A percentile compares a stretch with the other conserved stretches of the same genome.
These are phyloP conservation scores for Cicer arietinum DNA, from an alignment of 306 rosid genomes.

Conservation along the genomic window DNA sequence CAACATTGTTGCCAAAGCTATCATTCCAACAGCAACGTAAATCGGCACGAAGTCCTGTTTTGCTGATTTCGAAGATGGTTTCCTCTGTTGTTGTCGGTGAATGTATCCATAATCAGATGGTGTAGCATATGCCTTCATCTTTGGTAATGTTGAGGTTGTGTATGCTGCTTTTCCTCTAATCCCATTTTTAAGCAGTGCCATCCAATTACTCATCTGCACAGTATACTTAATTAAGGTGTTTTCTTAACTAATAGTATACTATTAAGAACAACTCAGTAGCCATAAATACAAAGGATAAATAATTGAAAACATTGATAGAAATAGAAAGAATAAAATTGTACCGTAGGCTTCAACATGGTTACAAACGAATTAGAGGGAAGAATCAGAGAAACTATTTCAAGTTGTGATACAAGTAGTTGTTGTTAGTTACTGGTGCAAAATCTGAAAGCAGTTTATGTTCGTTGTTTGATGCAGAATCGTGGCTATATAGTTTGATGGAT, in stretches of 20 bases:
- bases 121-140: conserved; percentile 59
- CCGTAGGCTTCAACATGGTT: conserved; percentile 61
- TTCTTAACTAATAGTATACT: no score
- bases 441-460: not conserved
- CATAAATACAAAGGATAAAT: not conserved
- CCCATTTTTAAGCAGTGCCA: conserved; percentile 45
- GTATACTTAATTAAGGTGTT: no score
- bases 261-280: not conserved
- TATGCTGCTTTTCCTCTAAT: conserved; percentile 41
- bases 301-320: not conserved
- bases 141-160: conserved; percentile 59
- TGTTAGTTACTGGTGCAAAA: not conserved
- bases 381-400: not conserved
- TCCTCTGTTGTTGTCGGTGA: conserved; percentile 34
- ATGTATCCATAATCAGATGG: conserved; percentile 44
- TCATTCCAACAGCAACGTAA: conserved; percentile 76
- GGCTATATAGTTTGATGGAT: conserved; percentile 25
- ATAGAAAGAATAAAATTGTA: conserved; percentile 18
- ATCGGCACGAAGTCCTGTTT: conserved; percentile 67
- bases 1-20: conserved; percentile 47
- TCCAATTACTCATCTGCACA: conserved; percentile 54
- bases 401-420: not conserved
- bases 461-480: conserved; percentile 12
- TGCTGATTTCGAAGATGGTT: conserved; percentile 10
- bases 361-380: not conserved